Base-by-base conservation (phyloP, 2,329 filamentous ascomycete species). In the Aspergillus transmontanensis region DNA sequence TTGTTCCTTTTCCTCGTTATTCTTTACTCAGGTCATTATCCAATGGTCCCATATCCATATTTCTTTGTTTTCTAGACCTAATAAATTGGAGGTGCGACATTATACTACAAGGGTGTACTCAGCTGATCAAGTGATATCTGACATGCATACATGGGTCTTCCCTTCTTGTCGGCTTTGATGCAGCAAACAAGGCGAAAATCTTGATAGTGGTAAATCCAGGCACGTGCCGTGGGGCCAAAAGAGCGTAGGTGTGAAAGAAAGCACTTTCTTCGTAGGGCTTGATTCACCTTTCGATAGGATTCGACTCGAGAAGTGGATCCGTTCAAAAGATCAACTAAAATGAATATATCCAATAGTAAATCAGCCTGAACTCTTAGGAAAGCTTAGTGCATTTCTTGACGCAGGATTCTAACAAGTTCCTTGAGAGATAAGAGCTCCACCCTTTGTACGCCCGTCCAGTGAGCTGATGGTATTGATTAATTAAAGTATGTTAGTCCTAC, bases 301-400 rank as follows among this genome's bases (percentile, higher is more conserved):
- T 54, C 51, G 30, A 34, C 28, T n/a, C 28, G 51, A 23, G 11
- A 12, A 54, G 51, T 55, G 51, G 51, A 55, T 23, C 32, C 51
- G 16, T 39, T 28, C 51, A 28, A 39, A 55, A 26, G 21, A 21
- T 26, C 34, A 51, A 51, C 16, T 34, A 51, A n/a, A 34, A 10
- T 6, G 19, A 7, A 28, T 50, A 16, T 6, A 21, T 36, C 51
- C 51, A 54, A 54, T 54, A 36, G 12, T 4, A 34, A n/a, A 55
- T 28, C 30, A 23, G 36, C 11, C 16, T 3, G 21, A 19, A 55
- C 39, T 55, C 32, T 55, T 55, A 28, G 51, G 34, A 55, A 55
- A 55, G 51, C 51, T 55, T 55, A 55, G 51, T 55, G 51, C n/a
- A 26, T 23, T 39, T 36, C n/a, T 10, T 39, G 34, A 55, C 32